Evolutionary conservation across 768 basidiomycete genomes (phyloP), one percentile per base, ranked within the genome.

Genomic region (Rhodotorula babjevae): DNA sequence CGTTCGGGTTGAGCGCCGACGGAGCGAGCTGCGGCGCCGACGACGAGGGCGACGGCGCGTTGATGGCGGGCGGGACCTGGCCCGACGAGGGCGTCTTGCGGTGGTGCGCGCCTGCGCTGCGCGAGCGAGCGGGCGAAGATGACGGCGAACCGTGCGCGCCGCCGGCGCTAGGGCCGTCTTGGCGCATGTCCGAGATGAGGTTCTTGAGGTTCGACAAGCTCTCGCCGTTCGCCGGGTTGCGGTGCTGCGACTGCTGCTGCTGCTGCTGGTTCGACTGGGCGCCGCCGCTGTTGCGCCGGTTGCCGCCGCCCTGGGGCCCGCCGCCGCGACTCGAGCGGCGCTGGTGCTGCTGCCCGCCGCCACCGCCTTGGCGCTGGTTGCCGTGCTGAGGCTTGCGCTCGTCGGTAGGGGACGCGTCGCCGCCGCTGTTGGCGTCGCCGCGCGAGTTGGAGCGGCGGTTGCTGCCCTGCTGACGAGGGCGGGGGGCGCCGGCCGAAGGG

Each of bases 1-100:
- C 33, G 87, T 90, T 79, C 89, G 58, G 90, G 66, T 80, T 73
- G 88, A 86, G 75, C 88, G 89, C 76, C 25, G 58, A 40, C 1
- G 36, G 21, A 0, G 19, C 36, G 15, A 58, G 33, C 33, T 33
- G 31, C 9, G 36, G 18, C 31, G 36, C 5, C 57, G 33, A 21
- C 21, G 12, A 4, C 2, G 87, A 85, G 77, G 88, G 89, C 77
- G 88, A 73, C 33, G 31, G 68, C n/a, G 75, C 60, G 12, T 46
- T 29, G 67, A 67, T 52, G 23, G 63, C 25, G 18, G 63, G 60
- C 4, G 67, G 56, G 11, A 31, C 57, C 55, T 53, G 25, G 9
- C 61, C 29, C 15, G 53, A 59, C 15, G 65, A 67, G 25, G 57
- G 42, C 55, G 57, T 65, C 69, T 76, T 76, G 60, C 63, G 49